Evolutionary conservation across 2,329 filamentous ascomycete species (phyloP).

Genomic region (Colletotrichum lupini): DNA sequence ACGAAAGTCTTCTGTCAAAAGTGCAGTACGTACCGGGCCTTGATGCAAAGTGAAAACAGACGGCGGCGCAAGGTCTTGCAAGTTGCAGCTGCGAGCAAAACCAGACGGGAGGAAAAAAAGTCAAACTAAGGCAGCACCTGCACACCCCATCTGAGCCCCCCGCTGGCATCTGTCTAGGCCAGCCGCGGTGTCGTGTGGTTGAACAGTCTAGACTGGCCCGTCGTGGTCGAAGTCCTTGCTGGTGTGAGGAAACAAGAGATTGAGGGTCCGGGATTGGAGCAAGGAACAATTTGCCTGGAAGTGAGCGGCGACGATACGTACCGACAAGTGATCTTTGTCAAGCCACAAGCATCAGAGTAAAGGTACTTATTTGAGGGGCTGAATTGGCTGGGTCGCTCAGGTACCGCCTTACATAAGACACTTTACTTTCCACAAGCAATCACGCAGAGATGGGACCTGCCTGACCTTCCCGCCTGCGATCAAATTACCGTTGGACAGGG

Average conservation of each 20-base stretch:
- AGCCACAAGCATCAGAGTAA: too few relatives aligned
- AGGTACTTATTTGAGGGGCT: too few relatives aligned
- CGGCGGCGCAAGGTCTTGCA: background rate
- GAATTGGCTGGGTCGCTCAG: background rate
- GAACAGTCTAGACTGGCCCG: slow-evolving; percentile 29
- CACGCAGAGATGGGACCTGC: background rate
- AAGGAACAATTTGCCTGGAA: slow-evolving; percentile 24
- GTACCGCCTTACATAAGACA: background rate
- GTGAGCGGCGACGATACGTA: background rate
- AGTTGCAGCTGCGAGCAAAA: background rate
- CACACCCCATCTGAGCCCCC: slow-evolving; percentile 7
- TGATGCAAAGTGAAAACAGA: background rate
- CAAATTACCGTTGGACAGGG: background rate
- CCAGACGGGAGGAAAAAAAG: background rate
- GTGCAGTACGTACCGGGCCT: background rate
- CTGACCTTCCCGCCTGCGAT: background rate
- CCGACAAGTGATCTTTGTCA: background rate
- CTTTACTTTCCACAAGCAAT: background rate
- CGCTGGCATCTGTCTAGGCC: slow-evolving; percentile 28
- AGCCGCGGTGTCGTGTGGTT: slow-evolving; percentile 19
- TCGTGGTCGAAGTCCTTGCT: slow-evolving; percentile 6
- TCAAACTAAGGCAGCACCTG: background rate
- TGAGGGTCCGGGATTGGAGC: slow-evolving; percentile 27
- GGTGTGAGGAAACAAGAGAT: slow-evolving; percentile 32
- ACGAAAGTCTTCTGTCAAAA: background rate